Base-by-base conservation (phyloP, 768 basidiomycete species). In the Mycena alexandri region DNA sequence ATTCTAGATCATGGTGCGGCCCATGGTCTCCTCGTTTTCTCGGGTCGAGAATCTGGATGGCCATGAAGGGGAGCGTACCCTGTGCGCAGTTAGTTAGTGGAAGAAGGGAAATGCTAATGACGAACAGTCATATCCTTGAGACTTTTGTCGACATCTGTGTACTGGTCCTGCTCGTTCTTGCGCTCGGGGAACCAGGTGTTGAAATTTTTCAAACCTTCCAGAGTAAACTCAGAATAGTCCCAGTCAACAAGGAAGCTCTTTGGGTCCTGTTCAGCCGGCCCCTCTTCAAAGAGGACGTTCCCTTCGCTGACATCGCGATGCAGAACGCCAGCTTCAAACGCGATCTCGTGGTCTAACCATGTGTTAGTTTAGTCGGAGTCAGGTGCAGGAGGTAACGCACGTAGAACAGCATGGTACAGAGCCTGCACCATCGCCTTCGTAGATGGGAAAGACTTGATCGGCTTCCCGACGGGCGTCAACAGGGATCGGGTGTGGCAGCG, bases 151-250 rank as follows among this genome's bases (percentile, higher is more conserved):
- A 60, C 22, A n/a, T 41, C 33, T 7, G 16, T 7, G 10, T 61
- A 60, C 25, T 17, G 21, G 10, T 10, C 38, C 1, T 11, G 25
- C 21, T 41, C 17, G 7, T 24, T 6, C n/a, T 16, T 24, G 6
- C 44, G 42, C 7, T 55, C 38, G 0, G 43, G 50, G 42, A 64
- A 63, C 22, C 2, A 21, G 5, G 14, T 8, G 2, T 60, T 9
- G 29, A 68, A 68, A 17, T 14, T 46, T 0, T 34, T 14, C 16
- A 55, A 6, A 3, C 67, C 67, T 6, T 41, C n/a, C 22, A 1
- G 17, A n/a, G 67, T 68, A n/a, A 68, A 60, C 29, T 63, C 62
- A 21, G 56, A 55, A 57, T 60, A 68, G 58, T 68, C 67, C 62
- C 59, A 65, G 41, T 65, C 64, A 24, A 60, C 12, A 3, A 65